Evolutionary conservation across 2,329 filamentous ascomycete species (phyloP).

Genomic region (Verticillium dahliae): DNA sequence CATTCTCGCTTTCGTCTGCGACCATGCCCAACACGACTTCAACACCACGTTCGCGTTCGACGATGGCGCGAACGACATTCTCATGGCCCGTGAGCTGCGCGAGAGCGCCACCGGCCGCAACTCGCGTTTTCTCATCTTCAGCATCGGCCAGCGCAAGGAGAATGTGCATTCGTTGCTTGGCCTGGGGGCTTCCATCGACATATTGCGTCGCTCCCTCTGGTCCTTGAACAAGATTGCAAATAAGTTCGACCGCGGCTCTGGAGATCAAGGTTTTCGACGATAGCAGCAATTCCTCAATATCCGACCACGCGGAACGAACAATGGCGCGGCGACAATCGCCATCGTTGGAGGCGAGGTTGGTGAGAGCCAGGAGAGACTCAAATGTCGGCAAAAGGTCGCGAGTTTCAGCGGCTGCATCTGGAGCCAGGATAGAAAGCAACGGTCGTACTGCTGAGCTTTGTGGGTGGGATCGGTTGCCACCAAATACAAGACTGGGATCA

Average conservation of each 20-base stretch:
- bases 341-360: conserved; percentile 82
- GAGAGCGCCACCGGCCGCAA: conserved; percentile 81
- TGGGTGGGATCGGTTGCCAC: conserved; percentile 64
- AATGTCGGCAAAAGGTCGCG: conserved; percentile 84
- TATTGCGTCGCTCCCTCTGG: conserved; percentile 63
- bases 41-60: conserved; percentile 66
- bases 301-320: conserved; percentile 65
- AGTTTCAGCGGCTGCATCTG: conserved; percentile 54
- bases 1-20: conserved; percentile 61
- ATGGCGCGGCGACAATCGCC: conserved; percentile 61
- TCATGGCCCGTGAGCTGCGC: conserved; percentile 79
- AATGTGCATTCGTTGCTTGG: conserved; percentile 71
- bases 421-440: conserved; percentile 65
- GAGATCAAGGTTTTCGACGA: conserved; percentile 69
- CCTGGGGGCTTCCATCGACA: conserved; percentile 58
- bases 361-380: conserved; percentile 84
- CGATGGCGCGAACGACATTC: conserved; percentile 61
- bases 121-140: conserved; percentile 71
- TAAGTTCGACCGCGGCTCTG: conserved; percentile 77
- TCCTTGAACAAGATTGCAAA: conserved; percentile 81
- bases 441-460: conserved; percentile 78
- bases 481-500: conserved; percentile 79
- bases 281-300: conserved; percentile 78
- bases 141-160: conserved; percentile 83
- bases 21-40: conserved; percentile 77